Base-by-base conservation (phyloP, 202 grass and related monocot species). In the Brachypodium distachyon region DNA sequence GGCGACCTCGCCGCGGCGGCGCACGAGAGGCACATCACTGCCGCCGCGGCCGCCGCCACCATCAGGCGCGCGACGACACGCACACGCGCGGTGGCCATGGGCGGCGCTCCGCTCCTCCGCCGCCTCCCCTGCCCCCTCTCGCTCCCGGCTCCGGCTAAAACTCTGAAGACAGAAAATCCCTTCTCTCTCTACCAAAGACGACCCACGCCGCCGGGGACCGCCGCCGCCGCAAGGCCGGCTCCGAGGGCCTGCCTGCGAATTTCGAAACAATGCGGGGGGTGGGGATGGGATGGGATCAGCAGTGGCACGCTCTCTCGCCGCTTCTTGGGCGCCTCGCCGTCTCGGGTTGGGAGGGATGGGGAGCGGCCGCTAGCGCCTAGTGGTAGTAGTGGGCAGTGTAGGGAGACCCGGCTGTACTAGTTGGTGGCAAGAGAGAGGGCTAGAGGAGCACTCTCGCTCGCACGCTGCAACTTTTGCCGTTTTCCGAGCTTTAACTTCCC, bases 21-120 rank as follows among this genome's bases (percentile, higher is more conserved):
- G 59, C 82, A 88, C 23, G 79, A 88, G 37, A 94, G 43, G 38
- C 91, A 97, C 52, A 90, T 42, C 53, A 79, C 75, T n/a, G n/a
- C n/a, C n/a, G n/a, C n/a, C n/a, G n/a, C n/a, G n/a, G n/a, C n/a
- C n/a, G n/a, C n/a, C 72, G 90, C 73, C 80, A 83, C 77, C 76
- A 88, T 71, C 48, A 88, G 72, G 55, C 77, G 77, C 33, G 65
- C 87, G 49, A 58, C 64, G 40, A 53, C 61, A 22, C 76, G 82
- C 48, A 53, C 61, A 22, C 76, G 82, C 48, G 65, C 68, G 67
- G 80, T 60, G 82, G 82, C 80, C 87, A 87, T 89, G n/a, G 12
- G 25, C 46, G 68, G 37, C 44, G 65, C 85, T 51, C 21, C 43
- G 50, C 66, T 50, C 19, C 82, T 84, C 4, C 33, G 17, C 9